Evolutionary conservation across 768 basidiomycete species (phyloP), one percentile per base, ranked within the genome.

Genomic region (Podaxis rugospora): DNA sequence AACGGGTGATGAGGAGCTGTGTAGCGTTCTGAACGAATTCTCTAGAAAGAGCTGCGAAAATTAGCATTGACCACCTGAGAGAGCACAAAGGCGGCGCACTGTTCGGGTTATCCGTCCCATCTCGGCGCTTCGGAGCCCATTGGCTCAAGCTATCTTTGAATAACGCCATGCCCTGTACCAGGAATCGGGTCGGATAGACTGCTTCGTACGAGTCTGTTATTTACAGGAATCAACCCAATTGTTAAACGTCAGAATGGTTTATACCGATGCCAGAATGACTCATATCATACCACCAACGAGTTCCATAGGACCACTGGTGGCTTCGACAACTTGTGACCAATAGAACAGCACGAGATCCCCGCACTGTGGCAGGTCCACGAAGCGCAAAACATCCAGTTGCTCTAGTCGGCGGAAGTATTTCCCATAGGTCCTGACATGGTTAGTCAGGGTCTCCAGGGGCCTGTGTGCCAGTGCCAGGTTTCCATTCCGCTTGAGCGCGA

Each of bases 131-230:
- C 2, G 88, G 85, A 0, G 87, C 81, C 91, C 92, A 94, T 67
- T 87, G 88, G 7, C 85, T 80, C 23, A 94, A 78, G 64, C 83
- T 90, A 61, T 93, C 92, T 66, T 89, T 92, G 75, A 94, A 93
- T 7, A 94, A 74, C 5, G 90, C 88, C 86, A 94, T 88, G 2
- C 88, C 89, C 68, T 93, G 92, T 0, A 93, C 89, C 60, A 94
- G 76, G 67, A 90, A 86, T 10, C 88, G 84, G 23, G 90, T 78
- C n/a, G 93, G 92, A 68, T 87, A 93, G 1, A 87, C 70, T 1
- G 86, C 88, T 47, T 78, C 73, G 32, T 77, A 69, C 0, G 85
- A 82, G 69, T 93, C 90, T 93, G 50, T 36, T n/a, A 52, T 27
- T 55, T 28, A 55, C 6, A 18, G 13, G 36, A 37, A 16, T 62